These are phyloP conservation scores for Alternaria longipes DNA, from an alignment of 2,329 filamentous ascomycete genomes.

Conservation along the genomic window DNA sequence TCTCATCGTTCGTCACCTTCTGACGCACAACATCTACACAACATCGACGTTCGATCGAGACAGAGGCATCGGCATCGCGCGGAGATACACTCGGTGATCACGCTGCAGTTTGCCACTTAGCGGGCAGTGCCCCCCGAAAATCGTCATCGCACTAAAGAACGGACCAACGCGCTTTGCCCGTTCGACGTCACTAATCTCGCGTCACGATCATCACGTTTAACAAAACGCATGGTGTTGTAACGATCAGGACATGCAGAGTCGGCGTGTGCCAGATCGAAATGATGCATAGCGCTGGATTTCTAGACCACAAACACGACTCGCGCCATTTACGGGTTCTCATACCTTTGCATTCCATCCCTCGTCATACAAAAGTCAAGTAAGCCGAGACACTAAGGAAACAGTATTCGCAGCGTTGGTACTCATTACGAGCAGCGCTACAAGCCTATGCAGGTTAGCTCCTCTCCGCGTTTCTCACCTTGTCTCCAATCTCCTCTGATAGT, in stretches of 20 bases:
- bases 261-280: not conserved
- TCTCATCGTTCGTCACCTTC: not conserved
- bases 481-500: not conserved
- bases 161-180: not conserved
- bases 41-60: not conserved
- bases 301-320: not conserved
- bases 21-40: not conserved
- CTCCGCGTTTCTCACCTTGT: not conserved
- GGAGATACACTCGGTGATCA: constrained; percentile 6
- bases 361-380: not conserved
- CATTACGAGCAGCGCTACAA: not conserved
- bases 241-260: not conserved
- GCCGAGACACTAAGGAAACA: not conserved
- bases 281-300: not conserved
- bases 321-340: not conserved
- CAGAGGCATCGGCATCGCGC: not conserved
- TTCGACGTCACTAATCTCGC: constrained; percentile 6
- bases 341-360: too few relatives aligned
- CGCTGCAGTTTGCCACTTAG: constrained; percentile 14
- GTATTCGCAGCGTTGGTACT: not conserved
- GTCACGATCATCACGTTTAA: not conserved
- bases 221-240: not conserved
- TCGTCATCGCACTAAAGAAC: constrained; percentile 10
- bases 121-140: constrained; percentile 7
- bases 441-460: not conserved